Evolutionary conservation across 352 stramenopile genomes (phyloP).

Genomic region (Phytopythium aichiense): DNA sequence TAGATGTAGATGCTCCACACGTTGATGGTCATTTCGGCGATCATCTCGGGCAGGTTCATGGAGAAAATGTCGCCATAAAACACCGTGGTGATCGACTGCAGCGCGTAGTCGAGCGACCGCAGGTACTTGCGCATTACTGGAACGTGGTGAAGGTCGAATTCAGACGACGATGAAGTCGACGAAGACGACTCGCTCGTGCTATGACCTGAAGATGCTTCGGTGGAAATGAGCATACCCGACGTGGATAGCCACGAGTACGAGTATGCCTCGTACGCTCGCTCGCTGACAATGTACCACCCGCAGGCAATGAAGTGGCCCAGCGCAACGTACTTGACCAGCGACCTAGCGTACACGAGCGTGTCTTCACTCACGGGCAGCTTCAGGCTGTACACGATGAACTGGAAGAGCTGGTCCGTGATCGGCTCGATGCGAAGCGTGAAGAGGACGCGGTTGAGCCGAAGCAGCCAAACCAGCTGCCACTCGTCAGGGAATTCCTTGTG

Average conservation of each 20-base stretch:
- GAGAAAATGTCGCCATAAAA: constrained; percentile 70
- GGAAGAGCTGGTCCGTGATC: constrained; percentile 43
- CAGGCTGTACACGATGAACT: constrained; percentile 57
- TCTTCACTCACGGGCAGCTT: constrained; percentile 41
- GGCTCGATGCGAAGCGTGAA: constrained; percentile 28
- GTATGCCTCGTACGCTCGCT: constrained; percentile 32
- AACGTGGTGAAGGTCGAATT: constrained; percentile 23
- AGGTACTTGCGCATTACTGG: constrained; percentile 55
- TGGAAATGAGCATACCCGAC: constrained; percentile 42
- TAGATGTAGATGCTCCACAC: constrained; percentile 72
- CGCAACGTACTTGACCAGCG: constrained; percentile 42
- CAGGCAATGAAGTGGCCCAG: constrained; percentile 65
- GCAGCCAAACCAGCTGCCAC: constrained; percentile 38
- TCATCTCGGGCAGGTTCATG: constrained; percentile 60
- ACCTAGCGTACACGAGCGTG: constrained; percentile 39
- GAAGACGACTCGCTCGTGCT: constrained; percentile 2
- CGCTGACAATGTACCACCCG: constrained; percentile 48
- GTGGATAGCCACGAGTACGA: constrained; percentile 53
- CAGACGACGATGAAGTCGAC: not conserved
- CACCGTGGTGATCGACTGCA: constrained; percentile 64
- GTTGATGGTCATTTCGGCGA: constrained; percentile 51
- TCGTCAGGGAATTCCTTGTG: constrained; percentile 18
- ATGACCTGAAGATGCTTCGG: not conserved
- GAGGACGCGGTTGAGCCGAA: constrained; percentile 59
- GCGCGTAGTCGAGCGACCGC: constrained; percentile 53